Conservation (phyloP, 192 early-diverging fungal species). For the Lobosporangium transversale region DNA sequence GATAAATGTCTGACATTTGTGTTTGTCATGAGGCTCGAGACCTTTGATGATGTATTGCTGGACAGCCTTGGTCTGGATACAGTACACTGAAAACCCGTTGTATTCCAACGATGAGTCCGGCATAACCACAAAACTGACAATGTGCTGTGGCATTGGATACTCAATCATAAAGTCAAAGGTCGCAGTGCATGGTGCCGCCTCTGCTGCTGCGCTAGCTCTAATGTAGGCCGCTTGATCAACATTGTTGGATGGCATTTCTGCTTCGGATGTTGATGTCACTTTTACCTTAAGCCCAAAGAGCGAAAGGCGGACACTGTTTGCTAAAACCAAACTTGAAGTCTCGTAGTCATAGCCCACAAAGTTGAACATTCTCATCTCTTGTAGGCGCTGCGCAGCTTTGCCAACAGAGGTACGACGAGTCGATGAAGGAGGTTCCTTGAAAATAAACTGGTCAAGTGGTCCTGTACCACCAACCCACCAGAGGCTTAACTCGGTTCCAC, state of each 20-base stretch:
- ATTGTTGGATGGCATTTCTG: not conserved
- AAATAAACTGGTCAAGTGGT: conserved; percentile 49
- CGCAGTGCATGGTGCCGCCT: conserved; percentile 4
- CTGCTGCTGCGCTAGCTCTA: not conserved
- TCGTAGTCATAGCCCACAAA: conserved; percentile 54
- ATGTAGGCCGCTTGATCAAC: conserved; percentile 27
- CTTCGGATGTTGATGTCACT: conserved; percentile 11
- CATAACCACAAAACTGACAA: conserved; percentile 54
- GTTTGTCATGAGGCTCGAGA: conserved; percentile 37
- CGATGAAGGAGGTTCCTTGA: conserved; percentile 53
- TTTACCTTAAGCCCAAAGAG: conserved; percentile 53
- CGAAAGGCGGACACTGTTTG: conserved; percentile 58
- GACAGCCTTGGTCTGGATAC: conserved; percentile 57
- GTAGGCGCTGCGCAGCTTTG: conserved; percentile 41
- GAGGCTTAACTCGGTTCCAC: conserved; percentile 52
- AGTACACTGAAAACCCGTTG: conserved; percentile 55
- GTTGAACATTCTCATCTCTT: conserved; percentile 59
- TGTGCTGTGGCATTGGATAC: conserved; percentile 53
- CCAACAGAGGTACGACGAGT: conserved; percentile 43
- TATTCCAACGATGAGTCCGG: conserved; percentile 50
- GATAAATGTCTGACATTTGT: conserved; percentile 33
- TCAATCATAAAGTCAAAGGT: conserved; percentile 61
- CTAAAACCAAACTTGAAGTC: conserved; percentile 47
- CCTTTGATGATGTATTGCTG: conserved; percentile 55
- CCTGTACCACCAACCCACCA: conserved; percentile 32